Base-by-base conservation (phyloP, 2,329 filamentous ascomycete genomes). In the Trichophyton equinum region DNA sequence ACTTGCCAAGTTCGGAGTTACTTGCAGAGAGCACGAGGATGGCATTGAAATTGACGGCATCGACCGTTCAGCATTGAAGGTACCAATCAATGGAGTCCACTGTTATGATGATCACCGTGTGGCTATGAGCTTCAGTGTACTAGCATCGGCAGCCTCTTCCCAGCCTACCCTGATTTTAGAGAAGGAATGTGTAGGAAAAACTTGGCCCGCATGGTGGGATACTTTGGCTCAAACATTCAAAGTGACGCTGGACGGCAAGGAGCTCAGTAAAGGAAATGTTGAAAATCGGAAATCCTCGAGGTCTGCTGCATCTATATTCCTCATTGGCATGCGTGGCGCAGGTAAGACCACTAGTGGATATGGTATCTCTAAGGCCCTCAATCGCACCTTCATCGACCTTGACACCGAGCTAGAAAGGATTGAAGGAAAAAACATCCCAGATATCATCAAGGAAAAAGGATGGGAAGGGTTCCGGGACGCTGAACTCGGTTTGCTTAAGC, bases 151-250 rank as follows among this genome's bases (percentile, higher is more conserved):
- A 18, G 82, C 86, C 33, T 82, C 87, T 0, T 86, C 88, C 1
- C 74, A 82, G 6, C 82, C 89, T 0, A 87, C 90, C 0, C 75
- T 95, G 15, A 85, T 99, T 58, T 81, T 89, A 1, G 94, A 99
- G 72, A 87, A 91, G 63, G 91, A 96, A 69, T 99, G 94, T 71
- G 89, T 90, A 2, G 91, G 88, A 46, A 99, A 99, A 79, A 99
- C 94, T 1, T 99, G 94, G 94, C 94, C 94, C 0, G 94, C 92
- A 8, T 99, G 94, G 90, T 99, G 94, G 94, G 94, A 99, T 73
- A 84, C 86, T 18, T 76, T 97, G 61, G 85, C 86, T 22, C 84
- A 88, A 66, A 82, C 84, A 13, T 99, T 96, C 77, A 80, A 85
- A 38, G 88, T 88, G 30, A 75, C 81, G 30, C 77, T 97, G n/a